These are phyloP conservation scores for Bromus sterilis DNA, from an alignment of 176 grass and related monocot genomes.

Conservation along the genomic window DNA sequence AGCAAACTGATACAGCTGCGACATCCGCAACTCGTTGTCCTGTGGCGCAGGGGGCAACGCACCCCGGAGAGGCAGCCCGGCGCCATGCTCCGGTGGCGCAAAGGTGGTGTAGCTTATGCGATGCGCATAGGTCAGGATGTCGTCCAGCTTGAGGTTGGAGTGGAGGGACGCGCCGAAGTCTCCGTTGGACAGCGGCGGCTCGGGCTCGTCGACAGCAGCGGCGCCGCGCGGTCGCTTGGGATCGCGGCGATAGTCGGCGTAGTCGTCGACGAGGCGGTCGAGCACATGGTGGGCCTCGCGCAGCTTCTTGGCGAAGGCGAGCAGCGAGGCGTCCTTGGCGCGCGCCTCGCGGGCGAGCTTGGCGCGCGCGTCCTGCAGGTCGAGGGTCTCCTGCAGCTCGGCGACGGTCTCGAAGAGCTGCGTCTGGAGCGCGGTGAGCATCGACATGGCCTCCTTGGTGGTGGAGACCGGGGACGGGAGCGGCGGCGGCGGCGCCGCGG, in stretches of 20 bases:
- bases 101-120: constrained; percentile 95
- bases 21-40: constrained; percentile 82
- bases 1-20: constrained; percentile 67
- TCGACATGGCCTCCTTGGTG: constrained; percentile 61
- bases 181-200: constrained; percentile 6
- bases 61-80: constrained; percentile 67
- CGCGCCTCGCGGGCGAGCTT: constrained; percentile 56
- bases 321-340: constrained; percentile 56
- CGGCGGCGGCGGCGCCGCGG: constrained; percentile 20
- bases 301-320: constrained; percentile 81
- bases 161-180: constrained; percentile 52
- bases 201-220: neutral
- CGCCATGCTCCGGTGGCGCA: constrained; percentile 92
- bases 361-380: constrained; percentile 61
- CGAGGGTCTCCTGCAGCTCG: constrained; percentile 84
- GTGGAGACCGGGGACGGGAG: constrained; percentile 31
- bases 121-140: constrained; percentile 74
- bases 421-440: constrained; percentile 74
- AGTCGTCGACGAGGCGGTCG: constrained; percentile 90
- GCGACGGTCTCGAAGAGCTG: constrained; percentile 84
- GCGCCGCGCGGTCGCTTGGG: constrained; percentile 47
- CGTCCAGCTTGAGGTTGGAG: constrained; percentile 67
- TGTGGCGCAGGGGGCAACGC: constrained; percentile 82
- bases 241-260: constrained; percentile 64
- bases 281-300: constrained; percentile 89